Percentiles rank a stretch among this genome's conserved stretches.
Conservation (phyloP, 2,329 filamentous ascomycete species). For the Arthroderma uncinatum region DNA sequence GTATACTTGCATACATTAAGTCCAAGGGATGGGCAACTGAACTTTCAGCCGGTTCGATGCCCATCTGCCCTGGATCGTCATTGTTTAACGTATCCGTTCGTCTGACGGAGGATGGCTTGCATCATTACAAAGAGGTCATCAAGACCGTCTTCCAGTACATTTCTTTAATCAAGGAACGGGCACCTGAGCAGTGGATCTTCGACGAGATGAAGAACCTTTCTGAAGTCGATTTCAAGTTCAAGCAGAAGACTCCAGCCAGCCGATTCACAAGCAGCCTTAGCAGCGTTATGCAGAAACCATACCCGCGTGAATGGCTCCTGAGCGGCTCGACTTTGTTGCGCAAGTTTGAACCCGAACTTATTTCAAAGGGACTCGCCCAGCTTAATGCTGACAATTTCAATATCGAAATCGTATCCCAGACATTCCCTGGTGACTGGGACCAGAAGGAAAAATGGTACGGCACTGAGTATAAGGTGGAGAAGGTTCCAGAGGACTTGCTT, state of each 20-base stretch:
- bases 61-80: conserved; percentile 67
- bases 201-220: conserved; percentile 82
- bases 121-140: conserved; percentile 68
- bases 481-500: conserved; percentile 65
- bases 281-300: conserved; percentile 79
- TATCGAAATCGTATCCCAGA: conserved; percentile 69
- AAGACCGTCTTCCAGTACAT: conserved; percentile 88
- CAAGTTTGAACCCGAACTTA: conserved; percentile 67
- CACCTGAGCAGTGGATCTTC: conserved; percentile 86
- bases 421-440: conserved; percentile 73
- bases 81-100: conserved; percentile 71
- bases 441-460: conserved; percentile 95
- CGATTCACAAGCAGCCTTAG: conserved; percentile 78
- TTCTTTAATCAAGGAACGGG: conserved; percentile 65
- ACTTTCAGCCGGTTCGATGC: conserved; percentile 63
- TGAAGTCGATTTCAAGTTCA: conserved; percentile 91
- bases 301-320: conserved; percentile 77
- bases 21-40: conserved; percentile 81
- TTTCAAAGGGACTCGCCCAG: conserved; percentile 60
- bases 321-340: conserved; percentile 67
- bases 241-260: conserved; percentile 81
- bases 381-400: conserved; percentile 83
- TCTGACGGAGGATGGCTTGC: conserved; percentile 73
- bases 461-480: conserved; percentile 79
- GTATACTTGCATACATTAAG: conserved; percentile 82